Evolutionary conservation across 2,329 filamentous ascomycete genomes (phyloP), one percentile per base, ranked within the genome.

Genomic region (Byssochlamys sp.): DNA sequence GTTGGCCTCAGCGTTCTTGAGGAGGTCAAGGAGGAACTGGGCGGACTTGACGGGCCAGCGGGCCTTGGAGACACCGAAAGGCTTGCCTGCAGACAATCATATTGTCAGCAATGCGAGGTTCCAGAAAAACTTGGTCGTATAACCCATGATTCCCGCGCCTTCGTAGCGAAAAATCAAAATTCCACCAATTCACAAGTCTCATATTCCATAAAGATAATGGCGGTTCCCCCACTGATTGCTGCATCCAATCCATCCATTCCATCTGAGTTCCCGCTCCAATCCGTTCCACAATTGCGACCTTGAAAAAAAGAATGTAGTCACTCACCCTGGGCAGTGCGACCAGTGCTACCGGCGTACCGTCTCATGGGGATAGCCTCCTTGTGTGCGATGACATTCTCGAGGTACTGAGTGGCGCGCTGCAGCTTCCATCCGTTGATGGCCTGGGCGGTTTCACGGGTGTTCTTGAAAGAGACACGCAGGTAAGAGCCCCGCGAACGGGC

Each of bases 41-140:
- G 95, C 95, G 62, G 91, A 96, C 90, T 99, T 99, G 80, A 91
- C 84, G 82, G 94, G 94, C 92, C 94, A 99, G 83, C 94, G 91
- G 75, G 94, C 95, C 79, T 90, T 91, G 82, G 89, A 85, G 76
- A 97, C 94, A 85, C 95, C 95, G 78, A 94, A 96, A 81, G 91
- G 88, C 87, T 99, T 99, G 84, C 94, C 94, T 97, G 67, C 71
- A 67, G 29, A 35, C 60, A 58, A 56, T 45, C 25, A 55, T 28
- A 25, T 45, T 45, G 50, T 69, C 59, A 69, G 64, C 60, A 55
- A n/a, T 58, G 2, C n/a, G 26, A 27, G 19, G 28, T 55, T 49
- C 52, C 12, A 19, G 27, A 12, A 54, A 24, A 51, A 50, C 12
- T 19, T 49, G 28, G 14, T 54, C 14, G 9, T 25, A n/a, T 48